phyloP scores from a whole-genome alignment of 345 rosid genomes.

The Sonneratia caseolaris region DNA sequence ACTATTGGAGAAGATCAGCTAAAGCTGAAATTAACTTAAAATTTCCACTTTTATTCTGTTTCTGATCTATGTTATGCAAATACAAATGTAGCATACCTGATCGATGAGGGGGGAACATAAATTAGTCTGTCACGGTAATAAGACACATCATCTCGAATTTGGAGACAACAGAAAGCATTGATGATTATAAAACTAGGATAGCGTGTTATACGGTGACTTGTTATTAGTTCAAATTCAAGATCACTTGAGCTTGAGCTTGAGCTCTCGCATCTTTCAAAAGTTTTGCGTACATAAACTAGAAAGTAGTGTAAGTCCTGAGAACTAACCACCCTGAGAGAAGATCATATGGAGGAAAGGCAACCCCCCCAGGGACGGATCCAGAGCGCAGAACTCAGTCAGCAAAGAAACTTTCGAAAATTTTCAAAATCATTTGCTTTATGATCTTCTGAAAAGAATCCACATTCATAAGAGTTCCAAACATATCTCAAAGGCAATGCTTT shows the following conservation, averaged over 20 bases:
- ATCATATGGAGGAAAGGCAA: not conserved
- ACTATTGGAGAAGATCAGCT: not conserved
- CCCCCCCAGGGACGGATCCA: too few species aligned
- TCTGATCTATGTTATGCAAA: too few species aligned
- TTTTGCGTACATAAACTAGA: too few species aligned
- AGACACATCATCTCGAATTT: not conserved
- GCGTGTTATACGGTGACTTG: too few species aligned
- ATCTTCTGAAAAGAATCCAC: too few species aligned
- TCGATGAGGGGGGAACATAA: not conserved
- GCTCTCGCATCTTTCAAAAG: too few species aligned
- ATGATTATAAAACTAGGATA: not conserved
- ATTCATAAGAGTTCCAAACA: not conserved
- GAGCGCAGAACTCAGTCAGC: not conserved
- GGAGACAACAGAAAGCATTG: not conserved
- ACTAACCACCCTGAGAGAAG: not conserved
- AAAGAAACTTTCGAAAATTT: not conserved
- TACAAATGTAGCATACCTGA: not conserved
- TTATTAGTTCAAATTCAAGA: too few species aligned
- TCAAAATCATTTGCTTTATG: not conserved
- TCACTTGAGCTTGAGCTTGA: too few species aligned
- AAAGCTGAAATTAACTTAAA: not conserved
- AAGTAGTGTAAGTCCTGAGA: too few species aligned
- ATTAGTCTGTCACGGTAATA: not conserved
- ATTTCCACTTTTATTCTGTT: not conserved
- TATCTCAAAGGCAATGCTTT: not conserved